Conservation (phyloP, 371 early-diverging fungal species). For the Syncephalis fuscata region DNA sequence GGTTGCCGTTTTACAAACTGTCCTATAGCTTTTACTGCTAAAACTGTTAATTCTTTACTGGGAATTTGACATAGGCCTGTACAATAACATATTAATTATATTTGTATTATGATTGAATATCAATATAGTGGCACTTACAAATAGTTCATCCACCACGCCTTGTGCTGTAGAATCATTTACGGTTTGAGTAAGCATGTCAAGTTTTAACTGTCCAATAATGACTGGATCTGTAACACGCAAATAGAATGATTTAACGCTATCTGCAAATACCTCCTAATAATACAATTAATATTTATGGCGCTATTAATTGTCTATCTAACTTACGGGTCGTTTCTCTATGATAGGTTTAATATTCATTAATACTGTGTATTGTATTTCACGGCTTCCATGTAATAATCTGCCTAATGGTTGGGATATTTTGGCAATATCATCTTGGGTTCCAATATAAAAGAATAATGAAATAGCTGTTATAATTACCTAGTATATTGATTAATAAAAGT, state of each 20-base stretch:
- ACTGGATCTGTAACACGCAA: slow-evolving; percentile 61
- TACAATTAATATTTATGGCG: not conserved
- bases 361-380: slow-evolving; percentile 64
- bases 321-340: slow-evolving; percentile 45
- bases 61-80: slow-evolving; percentile 17
- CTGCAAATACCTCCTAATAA: slow-evolving; percentile 43
- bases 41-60: slow-evolving; percentile 47
- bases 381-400: slow-evolving; percentile 47
- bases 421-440: slow-evolving; percentile 37
- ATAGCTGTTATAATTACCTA: slow-evolving; percentile 69
- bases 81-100: slow-evolving; percentile 19
- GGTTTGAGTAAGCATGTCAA: slow-evolving; percentile 63
- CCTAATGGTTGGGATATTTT: slow-evolving; percentile 57
- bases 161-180: slow-evolving; percentile 15
- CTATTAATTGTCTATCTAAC: not conserved
- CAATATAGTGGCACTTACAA: not conserved
- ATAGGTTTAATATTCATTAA: slow-evolving; percentile 63
- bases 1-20: slow-evolving; percentile 29
- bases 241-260: slow-evolving; percentile 59
- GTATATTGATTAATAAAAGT: not conserved
- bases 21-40: slow-evolving; percentile 57
- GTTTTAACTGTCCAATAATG: slow-evolving; percentile 61
- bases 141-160: slow-evolving; percentile 14
- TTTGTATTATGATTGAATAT: not conserved
- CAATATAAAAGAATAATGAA: slow-evolving; percentile 51